These are phyloP conservation scores for Suillus plorans DNA, from an alignment of 768 basidiomycete genomes.

Conservation along the genomic window DNA sequence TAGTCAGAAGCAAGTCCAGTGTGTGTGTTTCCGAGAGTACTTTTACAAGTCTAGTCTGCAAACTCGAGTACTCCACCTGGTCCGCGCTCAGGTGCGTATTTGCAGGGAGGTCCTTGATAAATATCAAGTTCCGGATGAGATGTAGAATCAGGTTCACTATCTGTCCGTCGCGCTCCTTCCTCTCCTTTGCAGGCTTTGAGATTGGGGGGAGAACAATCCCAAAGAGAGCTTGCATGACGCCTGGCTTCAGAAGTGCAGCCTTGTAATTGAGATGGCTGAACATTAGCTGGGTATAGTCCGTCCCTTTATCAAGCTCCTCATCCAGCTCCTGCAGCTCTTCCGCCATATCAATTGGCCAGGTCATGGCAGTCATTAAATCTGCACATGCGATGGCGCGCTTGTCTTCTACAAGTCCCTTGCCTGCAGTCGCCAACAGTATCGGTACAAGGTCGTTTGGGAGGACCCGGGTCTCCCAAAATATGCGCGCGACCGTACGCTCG, in stretches of 20 bases:
- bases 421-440: conserved; percentile 79
- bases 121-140: conserved; percentile 89
- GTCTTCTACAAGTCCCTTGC: conserved; percentile 75
- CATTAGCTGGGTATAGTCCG: conserved; percentile 86
- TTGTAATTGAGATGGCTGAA: conserved; percentile 90
- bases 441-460: conserved; percentile 86
- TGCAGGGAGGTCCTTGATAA: conserved; percentile 83
- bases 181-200: conserved; percentile 64
- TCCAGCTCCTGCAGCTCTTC: conserved; percentile 91
- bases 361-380: conserved; percentile 95
- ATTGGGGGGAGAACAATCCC: conserved; percentile 77
- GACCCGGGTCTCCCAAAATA: conserved; percentile 87
- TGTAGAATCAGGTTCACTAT: conserved; percentile 87
- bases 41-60: conserved; percentile 78
- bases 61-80: conserved; percentile 70
- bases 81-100: conserved; percentile 74
- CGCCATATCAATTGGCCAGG: conserved; percentile 97
- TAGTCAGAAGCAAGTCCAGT: conserved; percentile 77
- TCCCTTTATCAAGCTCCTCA: conserved; percentile 73
- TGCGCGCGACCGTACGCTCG: conserved; percentile 90
- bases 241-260: conserved; percentile 61
- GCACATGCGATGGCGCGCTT: conserved; percentile 80
- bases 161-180: conserved; percentile 79
- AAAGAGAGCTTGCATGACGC: conserved; percentile 70
- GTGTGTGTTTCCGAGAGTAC: conserved; percentile 70